A percentile compares a stretch with the other conserved stretches of the same genome.
Evolutionary conservation across 306 rosid species (phyloP).

Genomic region (Cyclanthera cordifolia): DNA sequence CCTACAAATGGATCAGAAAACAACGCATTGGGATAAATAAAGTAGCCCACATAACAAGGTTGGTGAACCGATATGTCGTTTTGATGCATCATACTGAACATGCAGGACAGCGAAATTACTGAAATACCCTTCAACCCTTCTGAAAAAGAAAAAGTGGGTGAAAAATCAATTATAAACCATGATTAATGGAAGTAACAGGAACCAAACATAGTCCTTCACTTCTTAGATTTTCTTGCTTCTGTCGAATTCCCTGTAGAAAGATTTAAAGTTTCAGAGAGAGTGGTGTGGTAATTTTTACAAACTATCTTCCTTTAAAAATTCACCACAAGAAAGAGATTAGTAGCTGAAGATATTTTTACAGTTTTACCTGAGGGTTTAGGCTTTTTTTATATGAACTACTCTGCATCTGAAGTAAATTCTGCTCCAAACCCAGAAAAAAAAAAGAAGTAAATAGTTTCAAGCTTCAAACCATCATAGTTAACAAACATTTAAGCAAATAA

Average conservation of each 20-base stretch:
- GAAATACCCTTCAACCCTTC: neutral
- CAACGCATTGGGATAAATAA: neutral
- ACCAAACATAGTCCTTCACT: conserved; percentile 40
- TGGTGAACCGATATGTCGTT: neutral
- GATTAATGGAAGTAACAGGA: conserved; percentile 27
- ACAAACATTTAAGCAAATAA: neutral
- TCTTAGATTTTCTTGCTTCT: conserved; percentile 18
- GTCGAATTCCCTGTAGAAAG: conserved; percentile 19
- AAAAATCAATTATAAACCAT: conserved; percentile 1
- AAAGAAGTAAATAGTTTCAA: neutral
- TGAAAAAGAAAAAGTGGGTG: neutral
- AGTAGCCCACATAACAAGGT: neutral
- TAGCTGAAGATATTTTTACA: neutral
- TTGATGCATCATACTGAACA: no score
- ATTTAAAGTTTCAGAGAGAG: neutral
- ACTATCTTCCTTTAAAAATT: neutral
- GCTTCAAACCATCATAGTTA: neutral
- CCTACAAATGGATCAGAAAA: neutral
- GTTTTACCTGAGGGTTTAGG: conserved; percentile 22
- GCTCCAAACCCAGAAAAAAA: neutral
- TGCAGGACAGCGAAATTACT: no score
- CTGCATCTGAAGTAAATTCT: conserved; percentile 25
- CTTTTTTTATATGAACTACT: conserved; percentile 22
- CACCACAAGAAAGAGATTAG: neutral
- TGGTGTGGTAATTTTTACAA: neutral